Evolutionary conservation across 1,284 basidiomycete species (phyloP), one percentile per base, ranked within the genome.

Genomic region (Marasmius oreades): DNA sequence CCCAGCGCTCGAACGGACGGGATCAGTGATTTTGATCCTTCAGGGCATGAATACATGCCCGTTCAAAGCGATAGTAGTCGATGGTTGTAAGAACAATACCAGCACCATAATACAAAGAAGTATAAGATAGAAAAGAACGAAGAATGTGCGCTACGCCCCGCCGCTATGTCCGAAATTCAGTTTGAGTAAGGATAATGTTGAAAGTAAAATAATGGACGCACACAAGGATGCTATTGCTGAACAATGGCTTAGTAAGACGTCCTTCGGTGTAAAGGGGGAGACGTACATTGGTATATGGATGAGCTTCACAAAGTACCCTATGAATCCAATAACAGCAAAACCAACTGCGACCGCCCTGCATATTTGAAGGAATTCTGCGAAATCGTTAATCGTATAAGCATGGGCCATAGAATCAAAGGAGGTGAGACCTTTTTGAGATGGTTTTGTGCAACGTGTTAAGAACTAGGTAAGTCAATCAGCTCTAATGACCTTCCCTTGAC

Each of bases 301-400:
- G 63, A 96, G 84, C 75, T 95, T 95, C 63, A 96, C 93, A 69
- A 96, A 88, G 77, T 94, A 96, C 11, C 93, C 93, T 71, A 96
- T 95, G 80, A 95, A 93, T n/a, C 95, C 95, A 93, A 97, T 97
- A 64, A 98, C 92, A 54, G 86, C 92, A 68, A 98, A 98, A 18
- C 95, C 95, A 62, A 97, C 88, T 2, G 93, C 93, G 58, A 98
- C 92, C 46, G 95, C 95, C 70, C 87, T 88, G 77, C 88, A 96
- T 64, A 98, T 95, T 71, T 95, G 93, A 53, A 85, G 67, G 73
- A 93, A 98, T 71, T 98, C 95, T 97, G 70, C n/a, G 59, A 18
- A 48, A 10, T 46, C 26, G 10, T 48, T 39, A 45, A 52, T 48
- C 28, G 55, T 33, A 57, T 33, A n/a, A 52, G 48, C 28, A 55